Base-by-base conservation (phyloP, 2,329 filamentous ascomycete genomes). In the Aspergillus viridinutans region DNA sequence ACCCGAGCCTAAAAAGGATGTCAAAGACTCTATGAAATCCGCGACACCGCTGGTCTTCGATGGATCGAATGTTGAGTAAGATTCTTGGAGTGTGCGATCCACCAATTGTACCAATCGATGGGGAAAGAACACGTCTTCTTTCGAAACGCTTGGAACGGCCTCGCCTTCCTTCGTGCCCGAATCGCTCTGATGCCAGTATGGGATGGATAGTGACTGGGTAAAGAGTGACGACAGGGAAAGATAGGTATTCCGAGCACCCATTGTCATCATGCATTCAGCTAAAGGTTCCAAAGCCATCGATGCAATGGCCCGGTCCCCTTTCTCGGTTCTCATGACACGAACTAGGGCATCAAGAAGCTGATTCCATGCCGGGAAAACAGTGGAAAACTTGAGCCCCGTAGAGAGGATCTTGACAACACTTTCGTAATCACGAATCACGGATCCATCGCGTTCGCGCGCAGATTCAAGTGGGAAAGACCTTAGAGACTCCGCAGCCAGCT, bases 271-370 rank as follows among this genome's bases (percentile, higher is more conserved):
- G 1, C 72, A 66, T 62, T 83, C 86, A 0, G 89, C 84, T 3
- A 94, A 66, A 1, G 88, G 88, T 59, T 95, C 90, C 42, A 92
- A 78, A 1, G 91, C 80, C 25, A 83, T 82, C 51, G 89, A 78
- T 4, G 86, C 83, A 43, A 87, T 80, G 5, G 85, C 87, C 17
- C 83, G 82, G 59, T 90, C 85, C 3, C 90, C 89, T 53, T 83
- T 83, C 61, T 90, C 85, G 12, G 80, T 75, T 20, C 78, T 81
- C 6, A 87, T 82, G 53, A 83, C 82, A 8, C 79, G 73, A 3
- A 83, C 76, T 8, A 90, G 74, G 0, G 78, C 72, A 8, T 81
- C 75, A 53, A 90, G 84, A 0, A 93, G 75, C 0, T 77, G 58
- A 51, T 70, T 68, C 80, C 80, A 82, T 43, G 71, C 68, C 10